A percentile compares a stretch with the other conserved stretches of the same genome.
Evolutionary conservation across 305 asterid genomes (phyloP).

Genomic region (Salvia sclarea): DNA sequence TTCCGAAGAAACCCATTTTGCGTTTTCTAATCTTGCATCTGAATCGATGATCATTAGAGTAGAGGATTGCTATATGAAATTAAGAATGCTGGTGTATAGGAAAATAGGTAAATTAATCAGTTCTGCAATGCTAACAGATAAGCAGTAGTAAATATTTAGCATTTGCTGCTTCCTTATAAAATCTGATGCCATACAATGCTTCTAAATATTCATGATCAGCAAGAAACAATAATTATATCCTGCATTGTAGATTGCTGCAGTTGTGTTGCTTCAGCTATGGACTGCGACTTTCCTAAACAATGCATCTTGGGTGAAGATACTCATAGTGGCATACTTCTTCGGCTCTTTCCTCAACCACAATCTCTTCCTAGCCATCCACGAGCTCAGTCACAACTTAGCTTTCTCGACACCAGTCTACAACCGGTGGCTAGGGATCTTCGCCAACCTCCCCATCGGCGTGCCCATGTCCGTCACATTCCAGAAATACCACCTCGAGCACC

Average conservation of each 20-base stretch:
- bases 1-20: neutral
- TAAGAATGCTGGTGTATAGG: neutral
- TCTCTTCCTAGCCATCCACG: conserved; percentile 93
- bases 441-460: conserved; percentile 94
- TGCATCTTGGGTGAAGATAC: conserved; percentile 69
- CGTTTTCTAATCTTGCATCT: neutral
- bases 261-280: conserved; percentile 84
- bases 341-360: conserved; percentile 96
- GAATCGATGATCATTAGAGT: neutral
- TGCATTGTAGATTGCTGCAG: conserved; percentile 59
- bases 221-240: too few relatives aligned
- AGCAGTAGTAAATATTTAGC: neutral
- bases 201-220: neutral
- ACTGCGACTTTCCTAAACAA: conserved; percentile 69
- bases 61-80: neutral
- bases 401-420: conserved; percentile 80
- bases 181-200: neutral
- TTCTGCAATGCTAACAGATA: neutral
- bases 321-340: conserved; percentile 69
- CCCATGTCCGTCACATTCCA: conserved; percentile 98
- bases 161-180: neutral
- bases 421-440: conserved; percentile 88
- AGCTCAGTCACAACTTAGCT: conserved; percentile 95
- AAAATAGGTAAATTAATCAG: neutral
- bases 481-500: conserved; percentile 98